These are phyloP conservation scores for Pleurozium schreberi DNA, from an alignment of 225 moss, liverwort and hornwort species.

Conservation along the genomic window DNA sequence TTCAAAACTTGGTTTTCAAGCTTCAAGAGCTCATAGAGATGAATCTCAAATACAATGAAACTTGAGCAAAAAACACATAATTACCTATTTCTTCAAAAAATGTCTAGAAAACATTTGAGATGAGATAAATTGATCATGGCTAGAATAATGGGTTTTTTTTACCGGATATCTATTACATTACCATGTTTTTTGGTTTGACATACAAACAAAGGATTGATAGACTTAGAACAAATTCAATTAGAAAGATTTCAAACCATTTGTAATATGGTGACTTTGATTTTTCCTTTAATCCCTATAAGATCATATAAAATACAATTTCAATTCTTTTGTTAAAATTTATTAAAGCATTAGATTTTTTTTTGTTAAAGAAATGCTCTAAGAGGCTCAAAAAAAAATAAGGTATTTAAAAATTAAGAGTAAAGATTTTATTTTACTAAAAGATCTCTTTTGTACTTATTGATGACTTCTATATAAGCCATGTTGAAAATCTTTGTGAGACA, in stretches of 20 bases:
- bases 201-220: not conserved
- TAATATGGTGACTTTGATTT: not conserved
- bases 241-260: not conserved
- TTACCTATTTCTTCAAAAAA: not conserved
- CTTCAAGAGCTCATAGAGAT: not conserved
- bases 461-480: not conserved
- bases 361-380: not conserved
- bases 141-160: not conserved
- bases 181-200: not conserved
- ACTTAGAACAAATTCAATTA: no score
- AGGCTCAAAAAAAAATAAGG: not conserved
- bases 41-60: not conserved
- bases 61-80: not conserved
- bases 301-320: no score
- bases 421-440: not conserved
- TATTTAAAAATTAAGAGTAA: not conserved
- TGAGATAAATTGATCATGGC: no score
- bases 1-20: not conserved
- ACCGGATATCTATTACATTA: not conserved
- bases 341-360: not conserved
- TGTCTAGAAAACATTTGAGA: no score
- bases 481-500: not conserved
- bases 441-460: rapidly evolving
- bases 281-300: no score
- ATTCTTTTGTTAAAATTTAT: not conserved